Conservation (phyloP, 2,329 filamentous ascomycete genomes). For the Ascochyta rabiei region DNA sequence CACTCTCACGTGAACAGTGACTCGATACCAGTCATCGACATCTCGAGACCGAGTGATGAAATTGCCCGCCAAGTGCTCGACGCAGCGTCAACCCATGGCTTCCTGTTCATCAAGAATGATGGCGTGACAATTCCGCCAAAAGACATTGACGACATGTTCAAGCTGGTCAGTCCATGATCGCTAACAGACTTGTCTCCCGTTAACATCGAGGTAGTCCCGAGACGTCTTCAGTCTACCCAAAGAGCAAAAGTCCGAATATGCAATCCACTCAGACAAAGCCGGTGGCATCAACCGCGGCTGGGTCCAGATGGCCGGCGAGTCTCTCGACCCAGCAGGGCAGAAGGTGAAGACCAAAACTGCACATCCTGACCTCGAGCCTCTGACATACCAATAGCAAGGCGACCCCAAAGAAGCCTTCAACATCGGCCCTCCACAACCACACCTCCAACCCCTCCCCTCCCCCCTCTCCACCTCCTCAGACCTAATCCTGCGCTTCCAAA, state of each 20-base stretch:
- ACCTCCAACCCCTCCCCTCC: constrained; percentile 75
- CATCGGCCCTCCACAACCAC: constrained; percentile 73
- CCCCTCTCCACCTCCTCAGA: constrained; percentile 65
- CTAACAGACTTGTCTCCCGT: background rate
- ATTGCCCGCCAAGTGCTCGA: constrained; percentile 74
- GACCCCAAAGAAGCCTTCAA: constrained; percentile 89
- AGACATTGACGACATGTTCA: constrained; percentile 74
- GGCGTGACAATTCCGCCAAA: constrained; percentile 69
- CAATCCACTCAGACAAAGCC: constrained; percentile 67
- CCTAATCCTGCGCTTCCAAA: constrained; percentile 70
- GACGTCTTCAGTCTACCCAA: constrained; percentile 73
- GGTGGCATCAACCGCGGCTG: constrained; percentile 79
- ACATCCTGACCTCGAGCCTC: constrained; percentile 40
- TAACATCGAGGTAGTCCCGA: constrained; percentile 60
- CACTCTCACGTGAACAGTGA: constrained; percentile 8
- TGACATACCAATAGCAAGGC: constrained; percentile 62
- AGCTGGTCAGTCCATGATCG: constrained; percentile 61
- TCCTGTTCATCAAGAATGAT: constrained; percentile 84
- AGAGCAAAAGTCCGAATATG: constrained; percentile 75
- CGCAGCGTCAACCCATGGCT: constrained; percentile 82
- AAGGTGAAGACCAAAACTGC: constrained; percentile 57
- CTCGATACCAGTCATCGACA: constrained; percentile 80
- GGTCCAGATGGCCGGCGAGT: constrained; percentile 87
- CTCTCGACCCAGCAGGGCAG: constrained; percentile 82
- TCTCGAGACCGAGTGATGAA: constrained; percentile 65